Conservation (phyloP, 306 rosid species). For the Dalbergia oliveri region DNA sequence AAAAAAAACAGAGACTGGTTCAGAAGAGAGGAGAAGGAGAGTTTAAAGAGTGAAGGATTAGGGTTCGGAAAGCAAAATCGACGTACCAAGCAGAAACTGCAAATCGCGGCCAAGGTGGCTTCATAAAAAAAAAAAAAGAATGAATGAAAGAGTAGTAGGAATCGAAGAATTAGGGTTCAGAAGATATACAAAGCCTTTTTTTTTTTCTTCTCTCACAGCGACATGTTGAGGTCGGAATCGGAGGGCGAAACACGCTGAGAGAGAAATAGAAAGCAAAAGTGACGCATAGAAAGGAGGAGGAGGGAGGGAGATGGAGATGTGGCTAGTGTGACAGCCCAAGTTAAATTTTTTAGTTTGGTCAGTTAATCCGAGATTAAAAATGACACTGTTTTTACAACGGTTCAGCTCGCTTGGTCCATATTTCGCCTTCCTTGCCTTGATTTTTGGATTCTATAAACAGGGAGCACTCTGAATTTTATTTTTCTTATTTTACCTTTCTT, state of each 20-base stretch:
- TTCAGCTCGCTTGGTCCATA: no score
- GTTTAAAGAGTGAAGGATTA: slow-evolving; percentile 27
- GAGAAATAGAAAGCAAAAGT: background rate
- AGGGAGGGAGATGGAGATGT: slow-evolving; percentile 27
- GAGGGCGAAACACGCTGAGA: slow-evolving; percentile 19
- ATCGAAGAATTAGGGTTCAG: slow-evolving; percentile 49
- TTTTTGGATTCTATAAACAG: no score
- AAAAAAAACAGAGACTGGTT: slow-evolving; percentile 15
- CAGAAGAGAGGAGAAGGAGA: slow-evolving; percentile 19
- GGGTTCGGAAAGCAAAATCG: slow-evolving; percentile 60
- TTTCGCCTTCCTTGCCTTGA: no score
- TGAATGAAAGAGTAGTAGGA: slow-evolving; percentile 37
- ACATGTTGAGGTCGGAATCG: slow-evolving; percentile 41
- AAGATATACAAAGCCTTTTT: slow-evolving; percentile 48
- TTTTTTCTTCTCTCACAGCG: background rate
- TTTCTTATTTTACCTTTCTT: no score
- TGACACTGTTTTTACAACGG: no score
- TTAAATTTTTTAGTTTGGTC: slow-evolving; percentile 24
- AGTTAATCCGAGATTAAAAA: background rate
- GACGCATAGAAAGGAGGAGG: slow-evolving; percentile 19
- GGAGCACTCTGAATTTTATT: no score
- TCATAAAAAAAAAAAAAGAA: slow-evolving; percentile 49
- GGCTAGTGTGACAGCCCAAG: slow-evolving; percentile 31
- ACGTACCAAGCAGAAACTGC: slow-evolving; percentile 55
- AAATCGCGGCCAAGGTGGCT: slow-evolving; percentile 62